Base-by-base conservation (phyloP, 2,329 filamentous ascomycete genomes). In the Neocucurbitaria cava region DNA sequence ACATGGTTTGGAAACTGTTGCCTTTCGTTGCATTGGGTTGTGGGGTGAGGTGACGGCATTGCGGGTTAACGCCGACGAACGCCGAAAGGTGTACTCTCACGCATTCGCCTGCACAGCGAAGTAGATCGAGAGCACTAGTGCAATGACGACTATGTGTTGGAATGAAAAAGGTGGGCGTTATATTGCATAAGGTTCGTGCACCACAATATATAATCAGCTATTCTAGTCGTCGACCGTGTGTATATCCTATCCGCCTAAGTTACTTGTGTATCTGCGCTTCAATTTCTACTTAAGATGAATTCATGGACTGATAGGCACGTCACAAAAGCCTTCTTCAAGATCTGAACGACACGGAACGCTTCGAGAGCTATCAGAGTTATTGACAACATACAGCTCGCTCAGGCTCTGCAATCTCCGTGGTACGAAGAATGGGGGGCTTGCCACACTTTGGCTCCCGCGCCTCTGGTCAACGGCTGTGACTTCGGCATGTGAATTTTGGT, bases 11-110 rank as follows among this genome's bases (percentile, higher is more conserved):
- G 50, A 35, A 47, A 51, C 15, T 35, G 15, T 35, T 13, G 31
- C 31, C 9, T 35, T n/a, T 4, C 31, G 4, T 17, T 4, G 13
- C 8, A 13, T 51, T 44, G 21, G 40, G 47, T 26, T n/a, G n/a
- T n/a, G n/a, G n/a, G n/a, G 18, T 28, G 23, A 47, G 30, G 52
- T 56, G 52, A 56, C 52, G 56, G 24, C 30, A 52, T 52, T n/a
- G 52, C 36, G 48, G 36, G 24, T 52, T 58, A 58, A 52, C 45
- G 46, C 56, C 56, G 48, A 26, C 46, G 56, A 49, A 23, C 23
- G 21, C 38, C 38, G 38, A 40, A 15, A 13, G 3, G 31, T n/a
- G 5, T 13, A 17, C 10, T 35, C 31, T 9, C 5, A 26, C 24
- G 24, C 24, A 9, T 26, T 9, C 9, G 24, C 9, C 9, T 26